These are phyloP conservation scores for Xerocomus minutiporus DNA, from an alignment of 1,284 basidiomycete genomes.

Conservation along the genomic window DNA sequence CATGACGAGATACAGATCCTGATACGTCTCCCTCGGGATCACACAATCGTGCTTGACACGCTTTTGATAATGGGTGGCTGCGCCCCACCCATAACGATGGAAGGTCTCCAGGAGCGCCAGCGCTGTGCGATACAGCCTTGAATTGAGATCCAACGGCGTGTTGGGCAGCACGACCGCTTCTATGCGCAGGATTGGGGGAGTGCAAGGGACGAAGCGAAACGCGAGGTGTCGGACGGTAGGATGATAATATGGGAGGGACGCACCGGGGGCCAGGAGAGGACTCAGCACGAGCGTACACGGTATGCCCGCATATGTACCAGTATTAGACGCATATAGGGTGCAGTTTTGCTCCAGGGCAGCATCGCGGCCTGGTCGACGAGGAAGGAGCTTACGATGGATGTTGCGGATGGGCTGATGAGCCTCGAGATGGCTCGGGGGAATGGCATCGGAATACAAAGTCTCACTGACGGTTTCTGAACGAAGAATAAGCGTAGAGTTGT, in stretches of 20 bases:
- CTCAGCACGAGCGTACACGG: conserved; percentile 56
- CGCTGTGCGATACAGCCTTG: conserved; percentile 75
- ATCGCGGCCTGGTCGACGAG: conserved; percentile 71
- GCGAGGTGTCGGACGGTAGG: conserved; percentile 69
- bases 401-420: conserved; percentile 40
- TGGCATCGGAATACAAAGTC: conserved; percentile 19
- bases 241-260: conserved; percentile 72
- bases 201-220: conserved; percentile 53
- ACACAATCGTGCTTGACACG: conserved; percentile 82
- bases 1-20: conserved; percentile 86
- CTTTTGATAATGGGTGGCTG: conserved; percentile 77
- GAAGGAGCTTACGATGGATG: conserved; percentile 61
- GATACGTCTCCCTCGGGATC: conserved; percentile 74
- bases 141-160: conserved; percentile 48
- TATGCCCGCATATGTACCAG: conserved; percentile 15
- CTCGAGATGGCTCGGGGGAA: conserved; percentile 34
- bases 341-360: conserved; percentile 68
- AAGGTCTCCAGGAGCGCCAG: conserved; percentile 77
- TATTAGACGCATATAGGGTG: conserved; percentile 48
- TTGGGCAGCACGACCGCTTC: conserved; percentile 52
- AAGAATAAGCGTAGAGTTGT: conserved; percentile 78
- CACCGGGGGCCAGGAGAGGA: conserved; percentile 47
- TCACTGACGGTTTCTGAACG: conserved; percentile 65
- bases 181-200: conserved; percentile 39
- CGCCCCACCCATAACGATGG: conserved; percentile 84